phyloP scores from a whole-genome alignment of 768 basidiomycete genomes.

The Neoboletus subvelutipes region DNA sequence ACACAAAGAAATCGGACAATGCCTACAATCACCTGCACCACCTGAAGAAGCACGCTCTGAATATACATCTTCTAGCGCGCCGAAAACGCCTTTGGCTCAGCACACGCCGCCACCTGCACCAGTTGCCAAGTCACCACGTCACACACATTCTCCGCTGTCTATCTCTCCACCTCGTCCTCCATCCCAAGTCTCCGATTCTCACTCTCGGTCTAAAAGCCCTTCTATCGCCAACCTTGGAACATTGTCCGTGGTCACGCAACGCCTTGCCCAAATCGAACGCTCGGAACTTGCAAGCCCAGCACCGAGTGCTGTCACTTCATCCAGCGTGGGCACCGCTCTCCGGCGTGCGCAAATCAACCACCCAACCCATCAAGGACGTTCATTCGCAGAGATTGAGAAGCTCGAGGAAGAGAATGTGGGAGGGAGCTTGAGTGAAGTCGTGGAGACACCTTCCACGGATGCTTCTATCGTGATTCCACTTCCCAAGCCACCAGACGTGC shows the following conservation, averaged over 20 bases:
- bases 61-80: constrained; percentile 28
- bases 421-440: background rate
- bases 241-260: constrained; percentile 64
- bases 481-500: constrained; percentile 12
- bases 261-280: constrained; percentile 59
- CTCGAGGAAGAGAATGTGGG: constrained; percentile 12
- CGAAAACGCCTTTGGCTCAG: constrained; percentile 8
- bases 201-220: constrained; percentile 44
- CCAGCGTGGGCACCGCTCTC: constrained; percentile 24
- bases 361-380: constrained; percentile 8
- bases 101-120: constrained; percentile 25
- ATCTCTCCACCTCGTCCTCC: constrained; percentile 26
- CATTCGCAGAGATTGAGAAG: constrained; percentile 28
- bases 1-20: background rate
- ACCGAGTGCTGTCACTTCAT: constrained; percentile 21
- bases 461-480: constrained; percentile 27
- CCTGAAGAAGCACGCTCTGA: constrained; percentile 25
- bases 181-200: constrained; percentile 26
- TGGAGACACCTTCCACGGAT: constrained; percentile 22
- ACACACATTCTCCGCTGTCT: constrained; percentile 18
- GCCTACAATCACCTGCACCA: constrained; percentile 9
- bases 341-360: constrained; percentile 23
- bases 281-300: constrained; percentile 20
- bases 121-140: constrained; percentile 26
- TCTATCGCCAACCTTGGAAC: constrained; percentile 62